These are phyloP conservation scores for Escallonia herrerae DNA, from an alignment of 129 eudicot genomes.

Conservation along the genomic window DNA sequence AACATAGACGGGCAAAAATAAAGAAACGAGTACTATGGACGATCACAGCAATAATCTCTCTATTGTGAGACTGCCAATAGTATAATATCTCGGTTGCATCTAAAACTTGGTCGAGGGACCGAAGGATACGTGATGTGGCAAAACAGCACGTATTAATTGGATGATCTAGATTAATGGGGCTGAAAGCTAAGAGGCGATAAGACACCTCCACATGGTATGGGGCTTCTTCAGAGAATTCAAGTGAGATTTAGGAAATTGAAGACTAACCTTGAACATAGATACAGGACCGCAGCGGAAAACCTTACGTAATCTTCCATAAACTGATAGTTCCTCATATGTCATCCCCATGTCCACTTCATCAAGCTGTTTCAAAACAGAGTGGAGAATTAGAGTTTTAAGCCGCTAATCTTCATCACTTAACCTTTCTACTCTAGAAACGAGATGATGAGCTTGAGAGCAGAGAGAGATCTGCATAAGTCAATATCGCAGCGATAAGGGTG, in stretches of 20 bases:
- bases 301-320: slow-evolving; percentile 87
- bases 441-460: too few species aligned
- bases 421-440: too few species aligned
- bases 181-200: neutral
- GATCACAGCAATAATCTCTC: too few species aligned
- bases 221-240: neutral
- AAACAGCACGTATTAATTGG: too few species aligned
- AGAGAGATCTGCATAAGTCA: too few species aligned
- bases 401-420: too few species aligned
- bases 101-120: too few species aligned
- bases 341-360: slow-evolving; percentile 99
- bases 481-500: neutral
- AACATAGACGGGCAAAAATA: too few species aligned
- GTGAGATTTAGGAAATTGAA: neutral
- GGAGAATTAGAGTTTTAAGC: neutral
- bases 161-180: neutral
- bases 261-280: slow-evolving; percentile 89
- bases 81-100: too few species aligned
- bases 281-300: slow-evolving; percentile 92
- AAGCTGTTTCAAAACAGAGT: slow-evolving; percentile 41
- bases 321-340: slow-evolving; percentile 93
- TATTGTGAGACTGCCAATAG: too few species aligned
- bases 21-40: too few species aligned
- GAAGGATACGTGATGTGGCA: too few species aligned
- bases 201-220: neutral